These are phyloP conservation scores for Madurella mycetomatis DNA, from an alignment of 2,329 filamentous ascomycete species.

Conservation along the genomic window DNA sequence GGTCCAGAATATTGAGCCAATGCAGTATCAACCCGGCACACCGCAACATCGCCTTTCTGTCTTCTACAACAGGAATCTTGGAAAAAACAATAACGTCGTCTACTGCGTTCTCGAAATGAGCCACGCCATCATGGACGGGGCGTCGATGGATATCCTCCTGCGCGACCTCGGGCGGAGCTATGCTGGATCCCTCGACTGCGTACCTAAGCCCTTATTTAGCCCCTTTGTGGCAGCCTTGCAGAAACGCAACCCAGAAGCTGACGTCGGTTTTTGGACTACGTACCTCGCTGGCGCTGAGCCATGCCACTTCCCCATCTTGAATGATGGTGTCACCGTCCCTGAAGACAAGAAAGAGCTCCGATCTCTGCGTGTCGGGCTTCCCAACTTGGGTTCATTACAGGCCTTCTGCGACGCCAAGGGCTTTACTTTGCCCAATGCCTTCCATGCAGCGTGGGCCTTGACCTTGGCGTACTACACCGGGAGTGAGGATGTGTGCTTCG, in stretches of 20 bases:
- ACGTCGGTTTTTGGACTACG: conserved; percentile 41
- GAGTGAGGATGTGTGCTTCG: conserved; percentile 38
- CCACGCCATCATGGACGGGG: conserved; percentile 49
- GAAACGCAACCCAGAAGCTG: conserved; percentile 27
- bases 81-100: conserved; percentile 27
- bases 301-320: conserved; percentile 39
- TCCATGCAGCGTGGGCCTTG: conserved; percentile 38
- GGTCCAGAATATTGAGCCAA: conserved; percentile 32
- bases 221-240: conserved; percentile 21
- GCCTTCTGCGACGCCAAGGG: conserved; percentile 38
- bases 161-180: conserved; percentile 44
- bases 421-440: conserved; percentile 45
- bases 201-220: conserved; percentile 18
- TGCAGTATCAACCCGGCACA: conserved; percentile 18
- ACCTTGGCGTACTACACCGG: conserved; percentile 35
- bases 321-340: conserved; percentile 12
- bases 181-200: conserved; percentile 21
- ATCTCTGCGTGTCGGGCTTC: conserved; percentile 24
- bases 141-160: conserved; percentile 45
- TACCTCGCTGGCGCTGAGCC: conserved; percentile 42
- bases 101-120: conserved; percentile 47
- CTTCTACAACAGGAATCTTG: conserved; percentile 29
- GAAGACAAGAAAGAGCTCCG: conserved; percentile 11
- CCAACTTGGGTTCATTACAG: conserved; percentile 30
- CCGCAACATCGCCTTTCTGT: conserved; percentile 37